Evolutionary conservation across 2,329 filamentous ascomycete species (phyloP).

Genomic region (Pestalotiopsis sp.): DNA sequence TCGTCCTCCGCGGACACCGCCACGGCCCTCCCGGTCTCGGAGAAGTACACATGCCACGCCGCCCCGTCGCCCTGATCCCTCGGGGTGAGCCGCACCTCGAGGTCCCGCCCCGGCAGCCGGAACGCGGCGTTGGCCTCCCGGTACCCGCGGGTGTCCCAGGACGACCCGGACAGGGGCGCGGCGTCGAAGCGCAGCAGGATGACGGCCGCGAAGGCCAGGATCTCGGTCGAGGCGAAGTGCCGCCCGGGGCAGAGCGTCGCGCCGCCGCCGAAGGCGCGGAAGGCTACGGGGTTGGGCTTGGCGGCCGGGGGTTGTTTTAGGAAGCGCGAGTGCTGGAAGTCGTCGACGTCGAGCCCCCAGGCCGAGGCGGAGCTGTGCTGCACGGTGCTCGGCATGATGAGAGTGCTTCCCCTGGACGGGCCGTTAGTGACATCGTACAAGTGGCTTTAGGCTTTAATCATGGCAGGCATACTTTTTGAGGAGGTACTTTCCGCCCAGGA

Average conservation of each 20-base stretch:
- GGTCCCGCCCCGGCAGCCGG: not conserved
- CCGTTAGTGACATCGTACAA: no score
- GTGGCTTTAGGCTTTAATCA: no score
- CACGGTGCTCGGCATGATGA: slow-evolving; percentile 19
- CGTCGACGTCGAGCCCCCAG: slow-evolving; percentile 16
- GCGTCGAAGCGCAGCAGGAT: slow-evolving; percentile 7
- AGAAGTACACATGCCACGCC: slow-evolving; percentile 7
- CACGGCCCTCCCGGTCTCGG: slow-evolving; percentile 1
- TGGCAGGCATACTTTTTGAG: slow-evolving; percentile 17
- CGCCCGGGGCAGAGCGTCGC: slow-evolving; percentile 8
- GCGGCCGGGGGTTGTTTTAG: no score
- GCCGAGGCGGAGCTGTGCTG: slow-evolving; percentile 15
- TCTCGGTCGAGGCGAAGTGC: slow-evolving; percentile 8
- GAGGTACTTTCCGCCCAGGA: slow-evolving; percentile 19
- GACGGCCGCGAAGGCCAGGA: slow-evolving; percentile 4
- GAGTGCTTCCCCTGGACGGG: slow-evolving; percentile 11
- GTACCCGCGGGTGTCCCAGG: not conserved
- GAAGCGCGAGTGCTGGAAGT: slow-evolving; percentile 7
- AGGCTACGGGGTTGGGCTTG: not conserved
- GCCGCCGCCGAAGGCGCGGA: slow-evolving; percentile 10
- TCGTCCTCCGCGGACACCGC: not conserved
- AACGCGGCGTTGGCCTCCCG: slow-evolving; percentile 8
- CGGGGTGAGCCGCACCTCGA: not conserved
- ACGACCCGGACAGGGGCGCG: not conserved
- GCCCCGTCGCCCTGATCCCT: not conserved